These are phyloP conservation scores for Fagopyrum homotropicum DNA, from an alignment of 148 eudicot genomes.

Conservation along the genomic window DNA sequence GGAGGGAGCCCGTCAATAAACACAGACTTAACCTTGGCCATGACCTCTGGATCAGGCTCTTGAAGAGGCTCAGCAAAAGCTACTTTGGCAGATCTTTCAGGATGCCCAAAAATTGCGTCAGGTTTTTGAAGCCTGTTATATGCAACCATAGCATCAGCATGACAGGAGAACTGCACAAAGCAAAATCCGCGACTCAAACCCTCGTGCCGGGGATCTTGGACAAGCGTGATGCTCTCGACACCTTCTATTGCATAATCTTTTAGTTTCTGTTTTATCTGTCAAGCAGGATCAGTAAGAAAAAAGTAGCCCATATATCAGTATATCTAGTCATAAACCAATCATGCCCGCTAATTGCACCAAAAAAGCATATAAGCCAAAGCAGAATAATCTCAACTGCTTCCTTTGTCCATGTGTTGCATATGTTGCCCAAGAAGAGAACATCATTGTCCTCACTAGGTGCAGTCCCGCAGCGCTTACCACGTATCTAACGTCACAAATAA, in stretches of 20 bases:
- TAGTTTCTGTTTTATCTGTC: conserved; percentile 69
- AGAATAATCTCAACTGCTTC: conserved; percentile 56
- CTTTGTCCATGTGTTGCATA: conserved; percentile 89
- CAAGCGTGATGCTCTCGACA: conserved; percentile 62
- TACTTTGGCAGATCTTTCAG: conserved; percentile 77
- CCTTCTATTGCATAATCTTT: conserved; percentile 60
- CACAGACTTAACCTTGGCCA: conserved; percentile 86
- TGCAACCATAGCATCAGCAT: conserved; percentile 79
- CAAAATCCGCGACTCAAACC: conserved; percentile 90
- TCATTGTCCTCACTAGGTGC: conserved; percentile 84
- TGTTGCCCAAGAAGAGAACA: conserved; percentile 71
- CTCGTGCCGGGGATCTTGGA: conserved; percentile 64
- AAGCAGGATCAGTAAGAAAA: conserved; percentile 13
- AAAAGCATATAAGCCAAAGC: neutral
- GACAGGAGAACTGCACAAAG: conserved; percentile 74
- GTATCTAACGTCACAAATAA: conserved; percentile 33
- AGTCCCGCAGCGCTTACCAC: conserved; percentile 76
- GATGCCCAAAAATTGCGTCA: conserved; percentile 73
- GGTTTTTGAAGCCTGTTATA: conserved; percentile 87
- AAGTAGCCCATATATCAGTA: neutral
- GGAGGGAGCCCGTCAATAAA: conserved; percentile 83
- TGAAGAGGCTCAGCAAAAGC: conserved; percentile 90
- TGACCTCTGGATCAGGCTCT: conserved; percentile 83
- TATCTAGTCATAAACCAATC: neutral
- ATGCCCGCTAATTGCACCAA: neutral